phyloP scores from a whole-genome alignment of 805 yeast species.

The Barnettozyma pratensis region DNA sequence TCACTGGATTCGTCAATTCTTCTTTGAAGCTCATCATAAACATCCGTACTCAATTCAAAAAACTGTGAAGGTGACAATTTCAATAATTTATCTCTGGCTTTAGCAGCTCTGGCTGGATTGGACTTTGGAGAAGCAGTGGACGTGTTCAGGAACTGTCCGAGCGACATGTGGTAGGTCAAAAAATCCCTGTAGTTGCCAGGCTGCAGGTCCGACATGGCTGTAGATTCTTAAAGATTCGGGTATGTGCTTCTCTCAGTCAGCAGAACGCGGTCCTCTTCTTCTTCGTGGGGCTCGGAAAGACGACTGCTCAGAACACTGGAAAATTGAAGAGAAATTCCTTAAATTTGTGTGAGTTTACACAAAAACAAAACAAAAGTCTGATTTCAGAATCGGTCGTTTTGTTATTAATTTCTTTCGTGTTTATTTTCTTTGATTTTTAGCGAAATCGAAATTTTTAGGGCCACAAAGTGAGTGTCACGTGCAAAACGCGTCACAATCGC shows the following conservation, averaged over 20 bases:
- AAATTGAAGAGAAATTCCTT: too few relatives aligned
- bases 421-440: not conserved
- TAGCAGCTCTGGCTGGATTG: constrained; percentile 51
- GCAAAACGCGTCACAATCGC: not conserved
- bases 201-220: constrained; percentile 16
- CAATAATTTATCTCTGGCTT: constrained; percentile 80
- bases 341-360: too few relatives aligned
- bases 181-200: constrained; percentile 14
- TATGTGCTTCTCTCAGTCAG: too few relatives aligned
- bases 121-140: constrained; percentile 20
- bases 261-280: too few relatives aligned
- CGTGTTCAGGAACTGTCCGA: constrained; percentile 22
- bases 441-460: not conserved
- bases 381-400: too few relatives aligned
- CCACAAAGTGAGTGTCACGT: not conserved
- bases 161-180: constrained; percentile 18
- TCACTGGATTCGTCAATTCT: constrained; percentile 57
- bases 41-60: constrained; percentile 88
- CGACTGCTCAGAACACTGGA: too few relatives aligned
- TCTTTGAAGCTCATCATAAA: constrained; percentile 85
- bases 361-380: too few relatives aligned
- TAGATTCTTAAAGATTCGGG: too few relatives aligned
- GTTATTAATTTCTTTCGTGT: not conserved
- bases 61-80: constrained; percentile 81
- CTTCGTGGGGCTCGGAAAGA: too few relatives aligned